Evolutionary conservation across 2,329 filamentous ascomycete genomes (phyloP), one percentile per base, ranked within the genome.

Genomic region (Paradendryphiella salina): DNA sequence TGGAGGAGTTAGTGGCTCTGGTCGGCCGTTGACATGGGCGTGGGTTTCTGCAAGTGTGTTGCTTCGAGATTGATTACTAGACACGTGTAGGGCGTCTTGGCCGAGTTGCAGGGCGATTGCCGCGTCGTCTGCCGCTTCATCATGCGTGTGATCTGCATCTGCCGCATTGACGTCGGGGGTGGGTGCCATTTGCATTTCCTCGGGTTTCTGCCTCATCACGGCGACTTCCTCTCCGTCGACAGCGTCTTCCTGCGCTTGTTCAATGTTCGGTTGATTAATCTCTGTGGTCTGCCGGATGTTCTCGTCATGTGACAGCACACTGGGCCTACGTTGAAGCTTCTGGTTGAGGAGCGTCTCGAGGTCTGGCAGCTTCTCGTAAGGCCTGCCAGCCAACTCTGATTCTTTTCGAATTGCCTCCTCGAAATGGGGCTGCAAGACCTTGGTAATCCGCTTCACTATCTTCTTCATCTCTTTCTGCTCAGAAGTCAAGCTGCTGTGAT

Each of bases 391-490:
- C 34, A 96, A 80, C 53, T 94, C 89, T n/a, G 89, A 86, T 71
- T 97, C 93, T 46, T 89, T 89, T 45, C 82, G 82, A 38, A 91
- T 75, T 0, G 90, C 90, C 46, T 83, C 81, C 70, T 96, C 88
- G 3, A 96, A 78, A 36, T 85, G 81, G 11, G 88, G 85, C 69
- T 95, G 89, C 26, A 96, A 82, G 1, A 86, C 84, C 70, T 90
- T 95, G 59, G 96, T 82, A 54, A 96, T 96, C 20, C 91, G 85
- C 73, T 95, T 96, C 18, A 89, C 90, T n/a, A 96, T 77, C 61
- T 87, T 88, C 64, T 89, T 88, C 54, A 88, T 85, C 61, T 96
- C 89, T 50, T 89, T 88, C 53, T 90, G 84, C 63, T 96, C 90
- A 8, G 80, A 59, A 1, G 72, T 75, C 39, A 80, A 63, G 5